Evolutionary conservation across 257 asterid species (phyloP).

Genomic region (Solanum chmielewskii): DNA sequence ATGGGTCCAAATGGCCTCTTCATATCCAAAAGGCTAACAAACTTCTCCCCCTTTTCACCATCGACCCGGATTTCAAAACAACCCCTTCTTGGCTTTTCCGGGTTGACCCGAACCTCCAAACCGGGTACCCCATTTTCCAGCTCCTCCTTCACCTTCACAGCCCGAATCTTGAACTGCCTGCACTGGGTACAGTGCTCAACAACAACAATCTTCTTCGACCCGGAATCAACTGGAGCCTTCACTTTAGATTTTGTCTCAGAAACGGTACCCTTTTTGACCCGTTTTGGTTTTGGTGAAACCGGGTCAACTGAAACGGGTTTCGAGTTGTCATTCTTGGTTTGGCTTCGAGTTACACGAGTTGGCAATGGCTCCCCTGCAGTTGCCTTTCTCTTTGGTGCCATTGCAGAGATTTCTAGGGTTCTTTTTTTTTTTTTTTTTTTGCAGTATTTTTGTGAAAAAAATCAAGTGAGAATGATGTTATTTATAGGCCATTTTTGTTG

Average conservation of each 20-base stretch:
- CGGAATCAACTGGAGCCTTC: neutral
- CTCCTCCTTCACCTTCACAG: constrained; percentile 43
- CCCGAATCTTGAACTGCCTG: constrained; percentile 46
- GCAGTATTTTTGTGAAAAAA: neutral
- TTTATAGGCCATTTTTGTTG: neutral
- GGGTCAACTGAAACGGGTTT: constrained; percentile 8
- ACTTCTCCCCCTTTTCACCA: constrained; percentile 40
- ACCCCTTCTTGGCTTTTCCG: constrained; percentile 73
- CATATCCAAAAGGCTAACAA: constrained; percentile 56
- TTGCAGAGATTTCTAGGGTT: neutral
- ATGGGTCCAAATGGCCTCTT: constrained; percentile 59
- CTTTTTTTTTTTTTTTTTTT: neutral
- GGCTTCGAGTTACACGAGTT: constrained; percentile 22
- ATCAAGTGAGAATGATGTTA: neutral
- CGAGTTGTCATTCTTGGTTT: constrained; percentile 14
- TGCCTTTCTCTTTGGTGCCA: constrained; percentile 25
- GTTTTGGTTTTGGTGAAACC: constrained; percentile 20
- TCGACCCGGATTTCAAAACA: constrained; percentile 76
- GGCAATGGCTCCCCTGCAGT: constrained; percentile 5
- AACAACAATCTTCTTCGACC: constrained; percentile 30
- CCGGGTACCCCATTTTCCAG: constrained; percentile 42
- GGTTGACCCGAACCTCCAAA: constrained; percentile 56
- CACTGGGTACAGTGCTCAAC: constrained; percentile 79
- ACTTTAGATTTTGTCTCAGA: neutral
- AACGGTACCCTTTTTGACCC: constrained; percentile 6